A percentile compares a stretch with the other conserved stretches of the same genome.
phyloP scores from a whole-genome alignment of 306 rosid species.

The Cucurbita pepo region DNA sequence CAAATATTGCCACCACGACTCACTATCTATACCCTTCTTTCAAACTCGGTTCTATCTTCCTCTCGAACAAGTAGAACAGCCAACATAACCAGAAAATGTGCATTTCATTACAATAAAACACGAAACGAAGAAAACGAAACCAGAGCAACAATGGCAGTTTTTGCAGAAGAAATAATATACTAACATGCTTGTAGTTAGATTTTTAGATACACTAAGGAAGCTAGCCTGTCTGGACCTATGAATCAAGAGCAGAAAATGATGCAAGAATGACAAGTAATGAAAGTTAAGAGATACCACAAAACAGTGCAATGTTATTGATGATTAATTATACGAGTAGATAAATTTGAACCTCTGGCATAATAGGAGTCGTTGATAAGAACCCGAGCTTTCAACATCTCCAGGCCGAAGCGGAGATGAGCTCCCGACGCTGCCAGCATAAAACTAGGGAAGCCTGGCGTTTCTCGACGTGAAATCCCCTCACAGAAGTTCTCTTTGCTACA shows the following conservation, averaged over 20 bases:
- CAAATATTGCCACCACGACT: neutral
- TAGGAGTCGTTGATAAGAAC: constrained; percentile 21
- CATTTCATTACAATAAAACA: constrained; percentile 8
- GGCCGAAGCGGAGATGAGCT: constrained; percentile 30
- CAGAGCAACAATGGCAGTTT: constrained; percentile 1
- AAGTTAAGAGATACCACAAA: constrained; percentile 22
- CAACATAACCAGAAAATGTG: constrained; percentile 9
- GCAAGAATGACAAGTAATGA: constrained; percentile 19
- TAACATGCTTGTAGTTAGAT: constrained; percentile 15
- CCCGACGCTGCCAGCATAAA: constrained; percentile 34
- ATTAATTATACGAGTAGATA: constrained; percentile 15
- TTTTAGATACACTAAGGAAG: constrained; percentile 7
- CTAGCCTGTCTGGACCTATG: constrained; percentile 14
- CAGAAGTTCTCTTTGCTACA: constrained; percentile 26
- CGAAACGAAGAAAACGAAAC: constrained; percentile 5
- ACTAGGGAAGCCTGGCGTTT: constrained; percentile 27
- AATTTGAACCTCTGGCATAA: constrained; percentile 25
- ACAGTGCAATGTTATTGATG: constrained; percentile 26
- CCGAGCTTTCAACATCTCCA: constrained; percentile 34
- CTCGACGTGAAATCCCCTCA: constrained; percentile 29
- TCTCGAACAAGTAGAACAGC: neutral
- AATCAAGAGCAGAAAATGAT: constrained; percentile 14
- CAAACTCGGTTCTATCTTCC: neutral
- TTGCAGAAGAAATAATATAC: constrained; percentile 9
- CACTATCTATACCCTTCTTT: neutral